A percentile compares a stretch with the other conserved stretches of the same genome.
Evolutionary conservation across 2,329 filamentous ascomycete species (phyloP).

Genomic region (Leptographium procerum): DNA sequence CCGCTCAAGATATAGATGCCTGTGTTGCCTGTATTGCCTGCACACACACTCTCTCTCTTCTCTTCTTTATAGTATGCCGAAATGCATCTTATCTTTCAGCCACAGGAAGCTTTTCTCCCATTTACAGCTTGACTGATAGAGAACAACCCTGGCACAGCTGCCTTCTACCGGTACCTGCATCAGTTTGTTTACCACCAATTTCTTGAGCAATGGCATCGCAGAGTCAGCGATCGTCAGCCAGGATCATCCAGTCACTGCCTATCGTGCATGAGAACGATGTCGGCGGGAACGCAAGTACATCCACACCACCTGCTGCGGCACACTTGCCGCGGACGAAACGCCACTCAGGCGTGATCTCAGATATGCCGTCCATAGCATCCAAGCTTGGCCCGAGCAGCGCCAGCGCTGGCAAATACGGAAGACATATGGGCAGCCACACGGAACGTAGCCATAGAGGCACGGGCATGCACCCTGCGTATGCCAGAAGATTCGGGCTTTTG

Average conservation of each 20-base stretch:
- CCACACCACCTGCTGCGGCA: neutral
- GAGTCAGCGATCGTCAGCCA: conserved; percentile 15
- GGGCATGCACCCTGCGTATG: neutral
- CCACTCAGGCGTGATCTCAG: conserved; percentile 9
- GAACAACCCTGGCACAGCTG: neutral
- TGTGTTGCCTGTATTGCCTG: neutral
- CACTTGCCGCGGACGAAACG: conserved; percentile 16
- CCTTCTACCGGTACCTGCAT: neutral
- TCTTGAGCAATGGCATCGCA: neutral
- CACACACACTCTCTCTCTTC: neutral
- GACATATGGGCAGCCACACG: neutral
- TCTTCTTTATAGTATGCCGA: neutral
- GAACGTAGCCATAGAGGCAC: neutral
- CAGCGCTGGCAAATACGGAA: neutral
- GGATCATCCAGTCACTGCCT: conserved; percentile 21
- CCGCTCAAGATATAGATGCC: neutral
- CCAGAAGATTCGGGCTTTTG: neutral
- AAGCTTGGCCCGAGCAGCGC: neutral
- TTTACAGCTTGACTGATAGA: too few species aligned
- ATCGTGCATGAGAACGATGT: conserved; percentile 25
- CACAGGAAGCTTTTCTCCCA: neutral
- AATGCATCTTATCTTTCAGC: neutral
- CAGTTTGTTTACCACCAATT: neutral
- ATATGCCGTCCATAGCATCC: conserved; percentile 10
- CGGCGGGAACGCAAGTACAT: neutral